Evolutionary conservation across 129 eudicot species (phyloP), one percentile per base, ranked within the genome.

Genomic region (Deinandra increscens): DNA sequence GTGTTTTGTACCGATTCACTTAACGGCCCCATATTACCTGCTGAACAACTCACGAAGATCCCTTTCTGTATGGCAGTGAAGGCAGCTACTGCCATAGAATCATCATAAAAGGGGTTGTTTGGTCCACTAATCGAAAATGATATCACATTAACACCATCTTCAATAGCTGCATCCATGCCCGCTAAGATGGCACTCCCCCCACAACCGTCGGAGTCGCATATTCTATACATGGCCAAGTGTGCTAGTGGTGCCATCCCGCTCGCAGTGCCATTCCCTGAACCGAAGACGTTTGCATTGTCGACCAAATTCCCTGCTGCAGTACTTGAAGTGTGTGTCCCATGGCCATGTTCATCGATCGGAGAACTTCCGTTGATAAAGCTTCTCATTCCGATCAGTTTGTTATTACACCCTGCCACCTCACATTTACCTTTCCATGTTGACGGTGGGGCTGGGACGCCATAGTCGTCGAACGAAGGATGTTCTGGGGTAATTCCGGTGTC

Each of bases 11-110:
- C 34, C 0, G 79, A 20, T 14, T 58, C 22, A 49, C 65, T 68
- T 0, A 0, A 2, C 0, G 93, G 89, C 7, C 93, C 93, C 0
- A 11, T 18, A 66, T 87, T 87, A 19, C 85, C 85, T 0, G 85
- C 93, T 4, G 93, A 46, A 70, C 84, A 81, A 66, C 86, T 81
- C 11, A 87, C 89, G 15, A 84, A 79, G 7, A 87, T 81, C 5
- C 93, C 92, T 61, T 83, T 78, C 17, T 77, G 84, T 9, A 73
- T 66, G 6, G 92, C 88, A 26, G 9, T 9, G 29, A 23, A 56
- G 4, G 62, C 17, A 6, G 17, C 62, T 11, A 4, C 0, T 23
- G 37, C 62, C 1, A 56, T 4, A 56, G 0, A 1, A 26, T 56
- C 37, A 1, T 11, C 0, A 23, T 56, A 14, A 12, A 56, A 56